These are phyloP conservation scores for Teunomyces lycoperdinae DNA, from an alignment of 805 yeast genomes.

Conservation along the genomic window DNA sequence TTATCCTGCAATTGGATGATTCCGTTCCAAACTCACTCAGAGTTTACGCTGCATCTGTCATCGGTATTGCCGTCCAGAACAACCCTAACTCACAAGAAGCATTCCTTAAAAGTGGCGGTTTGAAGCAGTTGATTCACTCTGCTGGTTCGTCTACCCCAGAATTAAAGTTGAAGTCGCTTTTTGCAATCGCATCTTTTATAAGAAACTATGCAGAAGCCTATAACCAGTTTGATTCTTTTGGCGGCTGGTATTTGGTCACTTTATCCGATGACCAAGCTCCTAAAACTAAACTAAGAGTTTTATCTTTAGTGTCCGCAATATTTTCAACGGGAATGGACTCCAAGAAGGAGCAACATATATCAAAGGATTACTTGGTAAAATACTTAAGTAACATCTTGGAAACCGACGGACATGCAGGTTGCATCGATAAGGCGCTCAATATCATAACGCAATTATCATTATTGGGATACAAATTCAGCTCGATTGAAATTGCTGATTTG, in stretches of 20 bases:
- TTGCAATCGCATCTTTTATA: constrained; percentile 71
- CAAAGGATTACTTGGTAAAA: constrained; percentile 29
- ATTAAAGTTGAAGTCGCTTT: constrained; percentile 62
- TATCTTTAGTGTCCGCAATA: constrained; percentile 59
- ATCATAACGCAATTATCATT: constrained; percentile 46
- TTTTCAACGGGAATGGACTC: constrained; percentile 50
- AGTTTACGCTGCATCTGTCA: constrained; percentile 62
- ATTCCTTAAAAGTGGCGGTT: constrained; percentile 53
- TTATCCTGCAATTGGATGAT: constrained; percentile 53
- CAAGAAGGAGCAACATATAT: constrained; percentile 40
- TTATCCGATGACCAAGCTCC: constrained; percentile 26
- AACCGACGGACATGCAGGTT: constrained; percentile 41
- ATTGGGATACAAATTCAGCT: constrained; percentile 42
- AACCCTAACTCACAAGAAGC: constrained; percentile 73
- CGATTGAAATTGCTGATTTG: constrained; percentile 39
- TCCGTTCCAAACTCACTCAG: constrained; percentile 41
- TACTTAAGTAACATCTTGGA: constrained; percentile 30
- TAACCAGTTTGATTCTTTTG: constrained; percentile 47
- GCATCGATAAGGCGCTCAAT: constrained; percentile 56
- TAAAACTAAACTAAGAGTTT: constrained; percentile 50
- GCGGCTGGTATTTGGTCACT: constrained; percentile 62
- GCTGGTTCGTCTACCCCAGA: constrained; percentile 17
- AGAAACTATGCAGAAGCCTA: constrained; percentile 65
- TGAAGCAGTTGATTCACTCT: constrained; percentile 45
- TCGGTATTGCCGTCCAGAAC: constrained; percentile 93